These are phyloP conservation scores for Ambispora gerdemannii DNA, from an alignment of 192 early-diverging fungal genomes.

Conservation along the genomic window DNA sequence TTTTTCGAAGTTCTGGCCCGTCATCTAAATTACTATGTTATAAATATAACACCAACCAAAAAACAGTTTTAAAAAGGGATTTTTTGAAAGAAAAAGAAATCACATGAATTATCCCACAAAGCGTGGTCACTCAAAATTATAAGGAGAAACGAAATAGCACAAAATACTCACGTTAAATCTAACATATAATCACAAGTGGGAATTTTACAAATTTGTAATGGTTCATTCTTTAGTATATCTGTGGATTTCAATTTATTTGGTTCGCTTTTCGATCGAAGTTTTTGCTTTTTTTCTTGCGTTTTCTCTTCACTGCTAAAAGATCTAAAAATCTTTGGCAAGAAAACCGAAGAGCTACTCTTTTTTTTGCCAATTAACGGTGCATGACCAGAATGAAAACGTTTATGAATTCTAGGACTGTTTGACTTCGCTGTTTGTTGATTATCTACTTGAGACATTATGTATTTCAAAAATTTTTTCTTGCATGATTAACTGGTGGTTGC, in stretches of 20 bases:
- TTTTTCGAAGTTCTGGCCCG: neutral
- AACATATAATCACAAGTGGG: neutral
- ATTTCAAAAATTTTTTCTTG: too few relatives aligned
- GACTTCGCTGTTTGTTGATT: neutral
- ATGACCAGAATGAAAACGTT: neutral
- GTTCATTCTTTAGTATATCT: neutral
- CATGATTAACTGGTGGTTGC: too few relatives aligned
- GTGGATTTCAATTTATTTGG: neutral
- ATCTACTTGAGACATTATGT: neutral
- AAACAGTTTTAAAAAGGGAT: too few relatives aligned
- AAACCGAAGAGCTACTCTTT: neutral
- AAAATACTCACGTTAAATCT: neutral
- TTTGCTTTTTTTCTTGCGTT: neutral
- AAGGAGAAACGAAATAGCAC: too few relatives aligned
- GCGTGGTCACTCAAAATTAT: neutral
- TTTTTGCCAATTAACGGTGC: neutral
- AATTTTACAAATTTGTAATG: neutral
- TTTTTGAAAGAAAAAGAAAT: neutral
- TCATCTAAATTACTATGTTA: constrained; percentile 6
- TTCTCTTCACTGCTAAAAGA: neutral
- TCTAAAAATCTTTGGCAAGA: neutral
- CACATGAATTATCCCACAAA: neutral
- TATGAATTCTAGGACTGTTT: neutral
- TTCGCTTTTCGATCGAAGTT: neutral
- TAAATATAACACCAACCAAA: too few relatives aligned